Conservation (phyloP, 371 early-diverging fungal genomes). For the Syncephalastrum monosporum region DNA sequence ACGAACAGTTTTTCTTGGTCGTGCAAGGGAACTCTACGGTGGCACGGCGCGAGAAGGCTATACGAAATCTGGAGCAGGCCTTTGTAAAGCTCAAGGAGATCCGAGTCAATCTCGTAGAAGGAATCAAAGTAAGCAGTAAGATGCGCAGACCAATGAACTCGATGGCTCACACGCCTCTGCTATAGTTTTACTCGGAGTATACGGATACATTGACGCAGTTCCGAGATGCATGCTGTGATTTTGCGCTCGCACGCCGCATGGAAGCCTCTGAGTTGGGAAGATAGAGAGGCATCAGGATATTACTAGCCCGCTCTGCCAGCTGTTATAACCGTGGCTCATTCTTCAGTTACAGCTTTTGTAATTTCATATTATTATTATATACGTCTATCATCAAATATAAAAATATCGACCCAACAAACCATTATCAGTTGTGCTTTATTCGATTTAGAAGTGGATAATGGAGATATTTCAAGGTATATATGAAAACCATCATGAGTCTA, state of each 20-base stretch:
- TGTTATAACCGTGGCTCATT: no score
- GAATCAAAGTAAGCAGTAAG: slow-evolving; percentile 40
- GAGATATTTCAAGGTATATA: no score
- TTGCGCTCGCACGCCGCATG: slow-evolving; percentile 65
- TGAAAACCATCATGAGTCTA: no score
- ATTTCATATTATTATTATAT: no score
- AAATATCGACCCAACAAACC: no score
- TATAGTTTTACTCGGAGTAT: slow-evolving; percentile 72
- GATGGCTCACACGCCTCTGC: background rate
- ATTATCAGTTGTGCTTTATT: no score
- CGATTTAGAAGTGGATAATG: no score
- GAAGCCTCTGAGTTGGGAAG: slow-evolving; percentile 63
- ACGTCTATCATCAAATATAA: no score
- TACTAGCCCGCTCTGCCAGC: no score
- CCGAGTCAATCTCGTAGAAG: slow-evolving; percentile 65
- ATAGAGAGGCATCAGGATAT: slow-evolving; percentile 15
- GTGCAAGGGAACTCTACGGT: slow-evolving; percentile 49
- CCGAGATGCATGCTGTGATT: slow-evolving; percentile 65
- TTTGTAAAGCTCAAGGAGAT: slow-evolving; percentile 69
- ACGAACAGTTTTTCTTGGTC: slow-evolving; percentile 60
- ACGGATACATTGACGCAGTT: slow-evolving; percentile 61
- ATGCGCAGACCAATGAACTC: slow-evolving; percentile 1
- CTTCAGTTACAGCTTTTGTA: no score
- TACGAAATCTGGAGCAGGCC: slow-evolving; percentile 67
- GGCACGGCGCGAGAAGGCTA: slow-evolving; percentile 62